These are phyloP conservation scores for Talaromyces rugulosus DNA, from an alignment of 2,329 filamentous ascomycete species.

Conservation along the genomic window DNA sequence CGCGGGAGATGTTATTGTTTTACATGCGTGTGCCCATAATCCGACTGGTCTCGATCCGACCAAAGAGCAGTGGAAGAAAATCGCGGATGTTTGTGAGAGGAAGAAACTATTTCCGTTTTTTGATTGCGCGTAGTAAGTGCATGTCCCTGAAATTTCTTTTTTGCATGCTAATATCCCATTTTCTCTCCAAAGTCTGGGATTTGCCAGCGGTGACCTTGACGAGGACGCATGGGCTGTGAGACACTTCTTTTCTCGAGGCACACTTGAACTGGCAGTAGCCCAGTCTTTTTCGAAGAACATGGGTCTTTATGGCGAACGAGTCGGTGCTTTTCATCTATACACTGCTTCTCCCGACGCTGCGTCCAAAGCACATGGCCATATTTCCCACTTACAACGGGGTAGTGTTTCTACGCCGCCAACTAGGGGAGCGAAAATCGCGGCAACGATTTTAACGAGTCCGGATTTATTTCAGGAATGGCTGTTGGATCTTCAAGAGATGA, in stretches of 20 bases:
- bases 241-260: conserved; percentile 70
- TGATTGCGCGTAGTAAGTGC: conserved; percentile 67
- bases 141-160: neutral
- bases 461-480: neutral
- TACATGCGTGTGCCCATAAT: conserved; percentile 90
- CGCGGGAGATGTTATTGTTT: conserved; percentile 71
- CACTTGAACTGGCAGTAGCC: neutral
- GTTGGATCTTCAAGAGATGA: neutral
- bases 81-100: conserved; percentile 65
- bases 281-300: conserved; percentile 1
- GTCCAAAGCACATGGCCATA: neutral
- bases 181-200: conserved; percentile 58
- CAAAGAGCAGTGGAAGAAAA: conserved; percentile 77
- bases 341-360: neutral
- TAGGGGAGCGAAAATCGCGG: neutral
- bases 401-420: neutral
- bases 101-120: conserved; percentile 90
- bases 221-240: conserved; percentile 77
- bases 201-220: conserved; percentile 76
- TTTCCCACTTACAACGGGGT: neutral
- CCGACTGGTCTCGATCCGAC: conserved; percentile 88
- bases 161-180: neutral
- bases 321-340: neutral
- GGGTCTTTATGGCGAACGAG: conserved; percentile 1
- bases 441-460: neutral